Base-by-base conservation (phyloP, 257 asterid genomes). In the Nicotiana otophora region DNA sequence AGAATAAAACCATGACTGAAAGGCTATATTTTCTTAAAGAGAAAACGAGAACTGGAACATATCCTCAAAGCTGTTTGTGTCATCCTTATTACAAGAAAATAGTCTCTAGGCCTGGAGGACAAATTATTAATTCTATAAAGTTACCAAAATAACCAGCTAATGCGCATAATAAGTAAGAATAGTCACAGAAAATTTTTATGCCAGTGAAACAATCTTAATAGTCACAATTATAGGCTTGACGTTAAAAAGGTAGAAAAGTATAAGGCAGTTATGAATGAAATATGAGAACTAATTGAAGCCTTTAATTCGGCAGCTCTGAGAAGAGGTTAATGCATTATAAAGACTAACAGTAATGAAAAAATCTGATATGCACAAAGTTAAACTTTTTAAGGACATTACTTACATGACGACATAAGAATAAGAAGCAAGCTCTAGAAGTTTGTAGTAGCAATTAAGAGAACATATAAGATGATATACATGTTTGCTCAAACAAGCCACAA, bases 381-480 rank as follows among this genome's bases (percentile, higher is more conserved):
- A n/a, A 74, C 15, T 12, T 48, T 74, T 48, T 61, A 26, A 74
- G 16, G 46, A 12, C 63, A 15, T 26, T 51, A 74, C 63, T 74
- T 74, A 58, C 10, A 48, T 20, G 36, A 46, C 34, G 15, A 26
- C 23, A 26, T 23, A 51, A 48, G 28, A 74, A 46, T 3, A 4
- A 26, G 0, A 15, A 74, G 80, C 80, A 48, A 51, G 10, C 53
- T 51, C 16, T 48, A 74, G 51, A 74, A 26, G 63, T 26, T 74
- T 51, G 42, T 51, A 51, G 42, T 51, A 28, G 80, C 63, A 74
- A 74, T 15, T 74, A 74, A 74, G 80, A 74, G 63, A 74, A 26
- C 63, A 14, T 74, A 74, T 51, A 51, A 74, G 63, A 74, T 28
- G 16, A 74, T 26, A 61, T 26, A 74, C 80, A 48, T 26, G 80